Evolutionary conservation across 768 basidiomycete species (phyloP), one percentile per base, ranked within the genome.

Genomic region (Mycena rosella): DNA sequence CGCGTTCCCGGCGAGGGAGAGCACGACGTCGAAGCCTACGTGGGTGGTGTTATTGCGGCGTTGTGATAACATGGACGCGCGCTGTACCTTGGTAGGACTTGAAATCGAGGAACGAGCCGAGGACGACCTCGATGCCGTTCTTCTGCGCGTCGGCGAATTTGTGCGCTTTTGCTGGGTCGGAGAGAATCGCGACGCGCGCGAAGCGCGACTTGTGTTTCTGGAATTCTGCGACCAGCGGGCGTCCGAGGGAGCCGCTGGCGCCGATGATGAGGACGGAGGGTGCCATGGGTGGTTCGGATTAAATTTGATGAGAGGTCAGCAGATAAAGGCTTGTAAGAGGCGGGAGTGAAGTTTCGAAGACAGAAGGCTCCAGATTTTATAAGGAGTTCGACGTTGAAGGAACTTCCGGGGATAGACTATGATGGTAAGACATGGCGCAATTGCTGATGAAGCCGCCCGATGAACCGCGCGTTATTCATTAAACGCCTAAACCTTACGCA

Each of bases 1-100:
- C 8, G 44, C 34, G 54, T 57, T 56, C 8, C 63, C 55, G 1
- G 29, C 53, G 26, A 64, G 63, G 36, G 54, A 57, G 34, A 64
- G 24, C 13, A 56, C 63, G 5, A 57, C 55, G 36, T 64, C 54
- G 55, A 64, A 64, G 20, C 63, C 63, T 63, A 51, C n/a, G 18
- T 10, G 44, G 8, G 40, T 20, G 13, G 40, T 42, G 8, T 34
- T 6, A 5, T 34, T 34, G 11, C 32, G 11, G 11, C 11, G 5
- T 34, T 34, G 32, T 34, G 5, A 34, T 5, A 34, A 11, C 32
- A n/a, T n/a, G n/a, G 32, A n/a, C 4, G 26, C 5, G 2, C 15
- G 27, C 18, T 49, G 27, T 32, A 57, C 63, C 63, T 9, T 56
- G 34, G 26, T 63, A 63, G 45, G 24, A 48, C 22, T 40, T 36